Base-by-base conservation (phyloP, 177 flowering plant genomes). In the Telopea speciosissima region DNA sequence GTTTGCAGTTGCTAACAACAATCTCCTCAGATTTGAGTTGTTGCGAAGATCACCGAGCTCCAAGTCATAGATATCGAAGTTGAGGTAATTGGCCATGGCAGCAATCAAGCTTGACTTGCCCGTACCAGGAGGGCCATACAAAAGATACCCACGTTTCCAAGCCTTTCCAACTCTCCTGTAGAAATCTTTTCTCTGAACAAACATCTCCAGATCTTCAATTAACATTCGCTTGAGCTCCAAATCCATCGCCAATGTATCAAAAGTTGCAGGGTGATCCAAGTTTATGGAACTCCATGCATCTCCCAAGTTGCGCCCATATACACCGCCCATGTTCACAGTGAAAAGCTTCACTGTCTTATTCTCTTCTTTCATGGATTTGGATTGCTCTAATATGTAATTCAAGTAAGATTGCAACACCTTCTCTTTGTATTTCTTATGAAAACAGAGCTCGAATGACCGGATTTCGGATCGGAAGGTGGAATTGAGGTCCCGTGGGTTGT, bases 21-120 rank as follows among this genome's bases (percentile, higher is more conserved):
- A 52, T 73, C 74, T 79, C 71, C 87, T 66, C 44, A 85, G 65
- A 49, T 81, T 83, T 1, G 85, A 85, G 72, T 87, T 82, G 72
- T 76, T 73, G 33, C 69, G 73, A 7, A 87, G 68, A 44, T 76
- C 82, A 12, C 71, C 75, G 63, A 87, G 79, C 24, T 87, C 87
- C 40, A 36, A 36, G 6, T 36, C 40, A 36, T 36, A 36, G 40
- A 36, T 36, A 36, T 36, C 40, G 8, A 36, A 36, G 40, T 36
- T 36, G 8, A 36, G 40, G 8, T 36, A 36, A 36, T 36, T 36
- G 40, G 40, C 40, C 0, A 36, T 36, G 40, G 40, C 40, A 36
- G 40, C 40, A 36, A 36, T 36, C 40, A 36, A 36, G 40, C 40
- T 36, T 8, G 40, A 36, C 40, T 36, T 36, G 8, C 40, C 40